Base-by-base conservation (phyloP, 768 basidiomycete genomes). In the Dictyophora rubrovolvata region DNA sequence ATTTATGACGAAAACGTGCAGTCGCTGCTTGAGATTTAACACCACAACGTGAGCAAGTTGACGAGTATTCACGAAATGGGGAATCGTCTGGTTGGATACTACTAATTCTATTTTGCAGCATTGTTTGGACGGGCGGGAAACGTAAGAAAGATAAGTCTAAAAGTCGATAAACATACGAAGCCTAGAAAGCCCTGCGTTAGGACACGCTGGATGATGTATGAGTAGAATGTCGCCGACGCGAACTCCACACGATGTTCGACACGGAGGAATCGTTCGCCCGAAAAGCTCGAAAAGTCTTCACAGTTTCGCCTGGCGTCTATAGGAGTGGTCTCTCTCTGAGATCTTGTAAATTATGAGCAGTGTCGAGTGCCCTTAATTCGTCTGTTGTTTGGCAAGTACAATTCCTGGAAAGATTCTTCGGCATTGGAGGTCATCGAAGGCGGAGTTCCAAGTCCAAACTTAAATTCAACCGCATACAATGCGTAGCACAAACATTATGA, bases 341-440 rank as follows among this genome's bases (percentile, higher is more conserved):
- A 36, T 48, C 48, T 35, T 58, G 56, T 28, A 58, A 20, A 51
- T 58, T 48, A 22, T 58, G 50, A 10, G 56, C 56, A 35, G 34
- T 58, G n/a, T 51, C 50, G 5, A 58, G 46, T 9, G 56, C 56
- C 16, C 23, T 46, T 14, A 58, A 50, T 35, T 58, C 56, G 16
- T 58, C 56, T 18, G 21, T 34, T 20, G 56, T 51, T 42, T 50
- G 48, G n/a, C n/a, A n/a, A n/a, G 18, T 51, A 28, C 23, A 58
- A 22, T 22, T 57, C 47, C n/a, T 17, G 18, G 49, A 20, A 50
- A 7, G n/a, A 8, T 7, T 50, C 49, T 7, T 50, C 49, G n/a
- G 18, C n/a, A 17, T 50, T 50, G 49, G 49, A 23, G 49, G n/a
- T 8, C 18, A 17, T 20, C 49, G n/a, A 37, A 14, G 36, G 36